phyloP scores from a whole-genome alignment of 805 yeast genomes.

The Kurtzmaniella cleridarum region DNA sequence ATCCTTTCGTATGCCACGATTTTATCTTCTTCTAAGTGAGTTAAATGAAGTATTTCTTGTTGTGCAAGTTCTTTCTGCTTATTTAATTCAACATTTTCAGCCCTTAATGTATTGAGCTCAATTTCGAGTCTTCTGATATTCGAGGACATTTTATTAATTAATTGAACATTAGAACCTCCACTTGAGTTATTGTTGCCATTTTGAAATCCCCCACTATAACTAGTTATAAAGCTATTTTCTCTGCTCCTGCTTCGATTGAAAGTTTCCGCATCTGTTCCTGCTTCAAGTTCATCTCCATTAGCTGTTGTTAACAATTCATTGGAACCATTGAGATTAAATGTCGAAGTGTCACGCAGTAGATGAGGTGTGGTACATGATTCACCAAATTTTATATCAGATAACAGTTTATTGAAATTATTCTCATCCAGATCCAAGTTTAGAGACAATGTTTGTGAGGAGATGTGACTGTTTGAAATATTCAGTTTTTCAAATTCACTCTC shows the following conservation, averaged over 20 bases:
- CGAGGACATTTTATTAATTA: constrained; percentile 69
- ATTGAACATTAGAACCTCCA: constrained; percentile 42
- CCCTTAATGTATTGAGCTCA: constrained; percentile 61
- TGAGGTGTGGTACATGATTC: constrained; percentile 46
- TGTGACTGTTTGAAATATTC: constrained; percentile 1
- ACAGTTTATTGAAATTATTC: background rate
- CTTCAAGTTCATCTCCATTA: constrained; percentile 5
- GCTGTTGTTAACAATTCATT: constrained; percentile 12
- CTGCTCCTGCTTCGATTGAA: background rate
- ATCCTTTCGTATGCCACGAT: constrained; percentile 24
- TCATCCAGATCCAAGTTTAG: background rate
- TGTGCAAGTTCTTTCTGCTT: constrained; percentile 63
- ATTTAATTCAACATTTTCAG: constrained; percentile 50
- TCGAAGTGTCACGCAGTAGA: constrained; percentile 4
- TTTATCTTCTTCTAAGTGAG: constrained; percentile 19
- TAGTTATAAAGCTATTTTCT: background rate
- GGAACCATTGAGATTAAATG: constrained; percentile 10
- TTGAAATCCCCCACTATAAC: background rate
- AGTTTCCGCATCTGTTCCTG: constrained; percentile 4
- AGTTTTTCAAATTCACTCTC: constrained; percentile 7
- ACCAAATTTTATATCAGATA: constrained; percentile 32
- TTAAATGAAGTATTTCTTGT: constrained; percentile 53
- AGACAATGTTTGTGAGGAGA: background rate
- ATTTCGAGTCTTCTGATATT: constrained; percentile 76
- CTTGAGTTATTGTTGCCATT: constrained; percentile 2